These are phyloP conservation scores for Pulveroboletus sp. DNA, from an alignment of 768 basidiomycete genomes.

Conservation along the genomic window DNA sequence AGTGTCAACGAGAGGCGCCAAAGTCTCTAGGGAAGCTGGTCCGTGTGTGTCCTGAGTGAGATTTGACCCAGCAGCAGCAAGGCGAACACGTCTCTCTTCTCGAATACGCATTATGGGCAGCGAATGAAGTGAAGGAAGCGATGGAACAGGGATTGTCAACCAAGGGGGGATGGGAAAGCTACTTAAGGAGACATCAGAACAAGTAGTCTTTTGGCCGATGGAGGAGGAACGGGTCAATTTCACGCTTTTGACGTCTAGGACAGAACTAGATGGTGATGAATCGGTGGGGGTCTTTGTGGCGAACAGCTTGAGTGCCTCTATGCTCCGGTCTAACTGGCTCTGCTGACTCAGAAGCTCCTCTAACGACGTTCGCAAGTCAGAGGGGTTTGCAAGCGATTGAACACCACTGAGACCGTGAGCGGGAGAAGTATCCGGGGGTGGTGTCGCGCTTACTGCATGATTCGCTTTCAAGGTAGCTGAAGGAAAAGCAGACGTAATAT, in stretches of 20 bases:
- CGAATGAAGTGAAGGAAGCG: constrained; percentile 14
- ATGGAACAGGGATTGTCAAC: constrained; percentile 16
- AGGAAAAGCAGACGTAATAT: neutral
- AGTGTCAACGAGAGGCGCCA: constrained; percentile 20
- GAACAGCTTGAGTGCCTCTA: constrained; percentile 51
- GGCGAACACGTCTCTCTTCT: constrained; percentile 19
- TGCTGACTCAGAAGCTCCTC: constrained; percentile 57
- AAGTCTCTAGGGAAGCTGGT: constrained; percentile 25
- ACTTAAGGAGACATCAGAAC: constrained; percentile 62
- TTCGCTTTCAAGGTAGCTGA: neutral
- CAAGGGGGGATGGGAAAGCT: constrained; percentile 63
- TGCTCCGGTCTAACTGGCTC: constrained; percentile 58
- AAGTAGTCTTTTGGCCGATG: constrained; percentile 23
- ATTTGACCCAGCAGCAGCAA: constrained; percentile 8
- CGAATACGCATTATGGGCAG: constrained; percentile 17
- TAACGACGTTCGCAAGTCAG: constrained; percentile 35
- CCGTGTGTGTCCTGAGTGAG: constrained; percentile 1
- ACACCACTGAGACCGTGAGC: constrained; percentile 43
- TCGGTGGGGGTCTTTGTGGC: constrained; percentile 26
- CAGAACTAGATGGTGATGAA: constrained; percentile 33
- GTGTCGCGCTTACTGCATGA: neutral
- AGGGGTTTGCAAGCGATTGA: constrained; percentile 1
- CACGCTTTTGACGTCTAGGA: constrained; percentile 10
- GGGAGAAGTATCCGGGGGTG: constrained; percentile 32
- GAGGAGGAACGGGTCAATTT: constrained; percentile 23